Percentiles rank a stretch among this genome's conserved stretches.
Evolutionary conservation across 225 moss, liverwort and hornwort genomes (phyloP).

Genomic region (Sphagnum tenellum): DNA sequence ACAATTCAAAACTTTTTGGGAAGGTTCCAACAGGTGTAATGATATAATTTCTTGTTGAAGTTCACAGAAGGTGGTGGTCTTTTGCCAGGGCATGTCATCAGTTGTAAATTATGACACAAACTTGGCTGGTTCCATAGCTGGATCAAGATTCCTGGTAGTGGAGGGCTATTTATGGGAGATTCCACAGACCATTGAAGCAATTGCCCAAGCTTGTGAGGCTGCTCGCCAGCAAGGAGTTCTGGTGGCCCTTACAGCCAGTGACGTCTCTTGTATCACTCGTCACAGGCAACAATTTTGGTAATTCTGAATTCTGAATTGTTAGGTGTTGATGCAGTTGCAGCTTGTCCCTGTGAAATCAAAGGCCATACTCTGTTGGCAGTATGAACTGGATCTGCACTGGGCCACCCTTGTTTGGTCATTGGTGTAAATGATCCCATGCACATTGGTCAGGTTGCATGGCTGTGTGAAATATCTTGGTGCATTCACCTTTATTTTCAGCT

Average conservation of each 20-base stretch:
- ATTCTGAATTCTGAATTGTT: constrained; percentile 3
- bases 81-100: constrained; percentile 83
- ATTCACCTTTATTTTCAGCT: no score
- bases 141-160: constrained; percentile 71
- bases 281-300: constrained; percentile 84
- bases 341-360: no score
- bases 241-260: constrained; percentile 88
- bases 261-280: constrained; percentile 69
- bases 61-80: neutral
- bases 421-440: no score
- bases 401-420: no score
- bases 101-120: constrained; percentile 54
- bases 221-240: constrained; percentile 64
- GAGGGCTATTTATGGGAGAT: constrained; percentile 96
- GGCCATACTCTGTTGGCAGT: no score
- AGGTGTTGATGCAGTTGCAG: no score
- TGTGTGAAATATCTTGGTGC: no score
- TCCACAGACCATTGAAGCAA: constrained; percentile 69
- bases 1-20: neutral
- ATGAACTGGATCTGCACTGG: no score
- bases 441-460: no score
- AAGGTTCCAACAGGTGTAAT: neutral
- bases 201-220: constrained; percentile 65
- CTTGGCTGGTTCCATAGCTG: constrained; percentile 57
- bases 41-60: neutral